phyloP scores from a whole-genome alignment of 345 rosid species.

The Sisymbrium irio region DNA sequence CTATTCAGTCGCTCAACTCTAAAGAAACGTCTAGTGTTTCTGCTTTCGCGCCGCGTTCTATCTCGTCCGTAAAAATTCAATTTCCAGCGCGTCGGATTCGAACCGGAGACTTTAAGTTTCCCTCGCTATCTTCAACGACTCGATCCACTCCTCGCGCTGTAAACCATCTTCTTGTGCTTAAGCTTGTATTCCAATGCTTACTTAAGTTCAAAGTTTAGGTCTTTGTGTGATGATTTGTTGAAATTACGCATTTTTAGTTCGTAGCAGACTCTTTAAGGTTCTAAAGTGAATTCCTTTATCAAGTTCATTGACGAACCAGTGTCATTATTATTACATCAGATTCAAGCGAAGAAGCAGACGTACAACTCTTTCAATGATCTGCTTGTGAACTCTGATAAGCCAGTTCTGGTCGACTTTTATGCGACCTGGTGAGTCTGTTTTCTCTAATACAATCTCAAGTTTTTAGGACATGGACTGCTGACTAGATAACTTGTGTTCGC shows the following conservation, averaged over 20 bases:
- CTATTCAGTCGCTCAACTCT: slow-evolving; percentile 5
- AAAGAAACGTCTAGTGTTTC: neutral
- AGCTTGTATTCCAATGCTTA: neutral
- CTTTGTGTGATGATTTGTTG: neutral
- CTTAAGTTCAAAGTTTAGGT: neutral
- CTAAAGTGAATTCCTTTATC: neutral
- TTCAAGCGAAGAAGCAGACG: slow-evolving; percentile 78
- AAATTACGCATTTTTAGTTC: neutral
- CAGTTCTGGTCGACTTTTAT: slow-evolving; percentile 82
- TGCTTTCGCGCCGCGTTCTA: slow-evolving; percentile 9
- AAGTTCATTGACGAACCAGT: neutral
- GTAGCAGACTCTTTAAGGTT: neutral
- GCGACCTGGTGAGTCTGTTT: slow-evolving; percentile 70
- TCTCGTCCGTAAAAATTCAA: slow-evolving; percentile 14
- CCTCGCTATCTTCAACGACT: slow-evolving; percentile 18
- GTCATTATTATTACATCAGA: slow-evolving; percentile 32
- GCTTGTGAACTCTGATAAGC: slow-evolving; percentile 65
- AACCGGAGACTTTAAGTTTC: slow-evolving; percentile 22
- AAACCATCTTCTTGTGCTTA: neutral
- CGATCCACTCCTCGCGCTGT: slow-evolving; percentile 29
- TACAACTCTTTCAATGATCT: slow-evolving; percentile 66
- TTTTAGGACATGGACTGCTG: neutral
- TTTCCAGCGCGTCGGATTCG: slow-evolving; percentile 27
- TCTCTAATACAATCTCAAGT: neutral
- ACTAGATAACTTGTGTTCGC: too few species aligned